A percentile compares a stretch with the other conserved stretches of the same genome.
These are phyloP conservation scores for Melaleuca alternifolia DNA, from an alignment of 345 rosid genomes.

Conservation along the genomic window DNA sequence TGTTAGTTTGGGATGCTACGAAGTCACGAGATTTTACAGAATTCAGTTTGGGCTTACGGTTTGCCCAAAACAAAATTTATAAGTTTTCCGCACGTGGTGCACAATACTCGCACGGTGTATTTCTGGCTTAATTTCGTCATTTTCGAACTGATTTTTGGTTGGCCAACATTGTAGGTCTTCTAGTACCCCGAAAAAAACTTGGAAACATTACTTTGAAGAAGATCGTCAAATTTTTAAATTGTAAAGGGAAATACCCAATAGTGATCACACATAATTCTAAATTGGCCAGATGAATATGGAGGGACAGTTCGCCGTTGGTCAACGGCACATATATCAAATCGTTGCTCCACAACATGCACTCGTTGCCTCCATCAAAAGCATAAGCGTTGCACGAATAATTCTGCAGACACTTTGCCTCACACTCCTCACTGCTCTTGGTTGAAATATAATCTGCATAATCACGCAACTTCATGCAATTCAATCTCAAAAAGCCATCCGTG, in stretches of 20 bases:
- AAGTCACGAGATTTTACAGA: too few species aligned
- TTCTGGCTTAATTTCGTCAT: too few species aligned
- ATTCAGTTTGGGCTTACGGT: too few species aligned
- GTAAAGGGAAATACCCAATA: neutral
- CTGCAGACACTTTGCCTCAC: slow-evolving; percentile 13
- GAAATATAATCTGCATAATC: slow-evolving; percentile 14
- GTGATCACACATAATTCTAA: slow-evolving; percentile 46
- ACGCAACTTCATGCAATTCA: slow-evolving; percentile 20
- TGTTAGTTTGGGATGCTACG: too few species aligned
- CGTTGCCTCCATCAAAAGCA: slow-evolving; percentile 27
- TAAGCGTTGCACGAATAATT: slow-evolving; percentile 65
- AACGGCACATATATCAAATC: slow-evolving; percentile 55
- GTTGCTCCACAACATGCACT: slow-evolving; percentile 56
- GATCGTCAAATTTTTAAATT: neutral
- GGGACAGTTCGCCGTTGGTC: slow-evolving; percentile 13
- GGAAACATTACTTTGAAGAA: neutral
- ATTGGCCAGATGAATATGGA: slow-evolving; percentile 41
- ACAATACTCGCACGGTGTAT: too few species aligned
- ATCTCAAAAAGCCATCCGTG: slow-evolving; percentile 18
- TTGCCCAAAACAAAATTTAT: too few species aligned
- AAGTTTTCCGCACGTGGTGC: too few species aligned
- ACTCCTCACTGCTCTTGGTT: neutral
- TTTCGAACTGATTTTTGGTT: too few species aligned
- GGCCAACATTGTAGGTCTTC: too few species aligned
- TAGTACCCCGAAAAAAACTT: too few species aligned